These are phyloP conservation scores for Corymbia maculata DNA, from an alignment of 345 rosid species.

Conservation along the genomic window DNA sequence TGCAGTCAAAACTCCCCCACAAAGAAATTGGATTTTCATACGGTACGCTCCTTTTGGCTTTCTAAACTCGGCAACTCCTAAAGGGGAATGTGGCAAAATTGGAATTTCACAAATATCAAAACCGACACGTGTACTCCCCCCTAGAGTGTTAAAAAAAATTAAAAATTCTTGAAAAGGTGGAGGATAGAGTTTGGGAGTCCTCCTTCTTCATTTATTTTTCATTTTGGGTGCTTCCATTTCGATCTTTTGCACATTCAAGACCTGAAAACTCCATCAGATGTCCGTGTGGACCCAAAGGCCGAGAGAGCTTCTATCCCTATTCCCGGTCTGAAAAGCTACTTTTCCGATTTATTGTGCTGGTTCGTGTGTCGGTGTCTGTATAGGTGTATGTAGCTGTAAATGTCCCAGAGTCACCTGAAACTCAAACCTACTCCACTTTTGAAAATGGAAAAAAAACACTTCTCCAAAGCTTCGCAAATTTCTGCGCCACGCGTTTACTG, in stretches of 20 bases:
- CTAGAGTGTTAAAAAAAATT: neutral
- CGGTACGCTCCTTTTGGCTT: neutral
- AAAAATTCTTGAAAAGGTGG: neutral
- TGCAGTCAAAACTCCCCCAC: too few species aligned
- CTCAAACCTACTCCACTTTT: neutral
- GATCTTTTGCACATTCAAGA: neutral
- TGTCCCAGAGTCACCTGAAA: neutral
- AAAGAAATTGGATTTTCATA: too few species aligned
- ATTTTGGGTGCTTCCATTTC: neutral
- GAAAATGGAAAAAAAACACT: too few species aligned
- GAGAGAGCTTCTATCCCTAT: neutral
- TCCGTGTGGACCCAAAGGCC: neutral
- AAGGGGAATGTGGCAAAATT: neutral
- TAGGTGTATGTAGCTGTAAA: neutral
- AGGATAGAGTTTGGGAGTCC: neutral
- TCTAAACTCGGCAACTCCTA: neutral
- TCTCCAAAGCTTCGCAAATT: neutral
- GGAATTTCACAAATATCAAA: neutral
- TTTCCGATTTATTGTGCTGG: slow-evolving; percentile 16
- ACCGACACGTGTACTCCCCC: neutral
- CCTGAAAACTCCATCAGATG: neutral
- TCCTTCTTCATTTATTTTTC: neutral
- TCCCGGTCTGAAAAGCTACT: slow-evolving; percentile 9
- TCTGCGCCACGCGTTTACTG: neutral
- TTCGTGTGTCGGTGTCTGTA: neutral